Evolutionary conservation across 805 yeast species (phyloP), one percentile per base, ranked within the genome.

Genomic region (Lipomyces sp.): DNA sequence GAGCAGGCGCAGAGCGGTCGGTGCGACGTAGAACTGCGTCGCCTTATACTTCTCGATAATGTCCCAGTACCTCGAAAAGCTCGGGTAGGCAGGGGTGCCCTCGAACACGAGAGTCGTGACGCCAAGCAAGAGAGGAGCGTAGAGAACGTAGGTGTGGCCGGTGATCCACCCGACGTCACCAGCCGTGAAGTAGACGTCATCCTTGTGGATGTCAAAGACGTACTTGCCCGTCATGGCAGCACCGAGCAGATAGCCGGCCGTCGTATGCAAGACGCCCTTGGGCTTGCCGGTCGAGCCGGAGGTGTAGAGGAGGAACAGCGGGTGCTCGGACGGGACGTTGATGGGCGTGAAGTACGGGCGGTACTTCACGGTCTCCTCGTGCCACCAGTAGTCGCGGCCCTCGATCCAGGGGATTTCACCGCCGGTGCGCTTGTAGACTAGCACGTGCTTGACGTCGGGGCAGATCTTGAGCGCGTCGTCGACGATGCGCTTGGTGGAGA

Each of bases 141-240:
- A 93, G 41, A 91, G 79, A 39, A 88, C 95, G 67, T 91, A 93
- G 8, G 97, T 86, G 71, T 93, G 98, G 61, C 98, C 98, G 16
- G 98, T 93, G 68, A 93, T 93, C 98, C 98, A 93, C 67, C 98
- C 98, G 49, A 93, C 88, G 68, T 93, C 98, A 66, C 98, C 98
- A 35, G 98, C 98, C 37, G 98, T 91, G 75, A 93, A 91, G 55
- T 91, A 71, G 39, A 85, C 77, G 70, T 93, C 98, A 56, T 84
- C 85, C 53, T 82, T 82, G 66, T 88, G 96, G 43, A 93, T 82
- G 69, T 95, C 98, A 69, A 93, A 91, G 41, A 89, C 89, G 71
- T 90, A 91, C 72, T 83, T 86, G 42, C 96, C 86, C 46, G 97
- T 86, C 68, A 90, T 74, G 49, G 88, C 81, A 24, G 98, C 96